Evolutionary conservation across 768 basidiomycete species (phyloP), one percentile per base, ranked within the genome.

Genomic region (Exidia glandulosa): DNA sequence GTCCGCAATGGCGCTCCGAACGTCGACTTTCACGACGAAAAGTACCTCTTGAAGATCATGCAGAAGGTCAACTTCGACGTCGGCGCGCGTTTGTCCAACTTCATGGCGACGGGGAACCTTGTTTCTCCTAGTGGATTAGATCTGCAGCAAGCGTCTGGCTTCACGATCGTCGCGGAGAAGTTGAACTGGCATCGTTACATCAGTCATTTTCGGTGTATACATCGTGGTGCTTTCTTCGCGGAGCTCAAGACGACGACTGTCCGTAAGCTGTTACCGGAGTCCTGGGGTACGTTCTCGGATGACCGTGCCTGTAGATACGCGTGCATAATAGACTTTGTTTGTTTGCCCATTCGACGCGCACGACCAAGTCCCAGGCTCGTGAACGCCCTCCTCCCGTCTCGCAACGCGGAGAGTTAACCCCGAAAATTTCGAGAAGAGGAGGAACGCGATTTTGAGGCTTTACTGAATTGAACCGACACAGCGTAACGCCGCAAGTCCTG

Each of bases 191-290:
- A 90, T 65, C 92, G 96, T 37, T 99, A 97, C 72, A 93, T 99
- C 72, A 90, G 89, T 69, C 96, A 99, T 75, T 99, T 99, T 78
- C 81, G 96, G 60, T 96, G 90, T 72, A 93, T 99, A 32, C 96
- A 99, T 75, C 90, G 96, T 74, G 96, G 96, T 71, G 94, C 96
- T 37, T 99, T 99, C 82, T 99, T 99, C 70, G 90, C 94, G 5
- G 94, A 98, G 71, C 83, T 98, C 59, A 97, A 97, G 77, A 99
- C 96, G 1, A 99, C 96, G 0, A 87, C 93, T 25, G 96, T 99
- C 59, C 86, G 96, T 63, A 98, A 98, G 72, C 76, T 99, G 57
- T 76, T 97, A 19, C 96, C 96, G 27, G 96, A 99, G 74, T 90
- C 95, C 33, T 99, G 96, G 96, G 96, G 93, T n/a, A n/a, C n/a